A percentile compares a stretch with the other conserved stretches of the same genome.
These are phyloP conservation scores for Auxenochlorella pyrenoidosa DNA, from an alignment of 139 green algal genomes.

Conservation along the genomic window DNA sequence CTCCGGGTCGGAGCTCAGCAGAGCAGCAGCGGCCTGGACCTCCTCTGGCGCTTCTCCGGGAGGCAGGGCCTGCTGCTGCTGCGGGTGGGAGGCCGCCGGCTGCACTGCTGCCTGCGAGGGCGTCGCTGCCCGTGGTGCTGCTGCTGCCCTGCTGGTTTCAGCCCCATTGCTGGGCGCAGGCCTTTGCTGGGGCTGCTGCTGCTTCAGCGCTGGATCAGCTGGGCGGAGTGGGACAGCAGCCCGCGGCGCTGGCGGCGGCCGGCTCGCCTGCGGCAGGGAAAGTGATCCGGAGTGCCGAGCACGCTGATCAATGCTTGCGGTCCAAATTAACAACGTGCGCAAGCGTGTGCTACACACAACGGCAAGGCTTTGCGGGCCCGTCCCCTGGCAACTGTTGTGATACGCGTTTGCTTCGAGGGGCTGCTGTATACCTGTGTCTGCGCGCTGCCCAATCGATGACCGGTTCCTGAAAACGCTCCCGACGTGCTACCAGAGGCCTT, in stretches of 20 bases:
- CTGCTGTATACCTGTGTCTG: neutral
- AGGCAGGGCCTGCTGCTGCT: neutral
- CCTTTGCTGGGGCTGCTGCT: neutral
- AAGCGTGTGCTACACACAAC: too few species aligned
- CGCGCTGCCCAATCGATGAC: constrained; percentile 36
- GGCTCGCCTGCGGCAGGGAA: neutral
- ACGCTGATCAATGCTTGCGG: too few species aligned
- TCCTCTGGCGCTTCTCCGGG: constrained; percentile 14
- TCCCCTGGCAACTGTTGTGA: too few species aligned
- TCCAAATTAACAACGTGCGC: too few species aligned
- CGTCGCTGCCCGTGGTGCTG: neutral
- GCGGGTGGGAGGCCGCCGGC: neutral
- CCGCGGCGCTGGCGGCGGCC: neutral
- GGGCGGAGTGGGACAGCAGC: neutral
- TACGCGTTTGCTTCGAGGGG: too few species aligned
- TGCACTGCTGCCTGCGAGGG: neutral
- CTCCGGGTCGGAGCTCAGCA: neutral
- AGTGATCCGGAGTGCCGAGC: too few species aligned
- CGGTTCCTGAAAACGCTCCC: constrained; percentile 43
- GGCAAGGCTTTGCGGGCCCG: too few species aligned
- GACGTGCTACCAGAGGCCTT: neutral
- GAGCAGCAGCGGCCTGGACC: neutral
- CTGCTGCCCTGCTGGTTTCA: neutral
- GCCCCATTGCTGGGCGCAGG: neutral
- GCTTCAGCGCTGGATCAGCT: neutral